A percentile compares a stretch with the other conserved stretches of the same genome.
Conservation (phyloP, 371 early-diverging fungal genomes). For the Mucor indicus region DNA sequence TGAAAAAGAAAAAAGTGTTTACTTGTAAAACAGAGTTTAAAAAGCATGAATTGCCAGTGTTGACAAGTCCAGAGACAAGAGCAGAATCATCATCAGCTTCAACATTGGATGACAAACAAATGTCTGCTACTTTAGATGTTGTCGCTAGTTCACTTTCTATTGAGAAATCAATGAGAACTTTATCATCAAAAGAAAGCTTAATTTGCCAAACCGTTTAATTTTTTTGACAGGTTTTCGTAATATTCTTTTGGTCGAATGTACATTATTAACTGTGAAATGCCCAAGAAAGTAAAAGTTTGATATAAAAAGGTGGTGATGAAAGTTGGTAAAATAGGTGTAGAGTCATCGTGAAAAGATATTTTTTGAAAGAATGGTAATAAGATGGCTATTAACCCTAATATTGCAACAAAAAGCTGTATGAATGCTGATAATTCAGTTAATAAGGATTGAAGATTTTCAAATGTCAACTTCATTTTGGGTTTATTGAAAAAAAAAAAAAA, state of each 20-base stretch:
- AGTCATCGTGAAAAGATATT: slow-evolving; percentile 10
- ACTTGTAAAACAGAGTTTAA: slow-evolving; percentile 87
- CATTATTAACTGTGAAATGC: slow-evolving; percentile 12
- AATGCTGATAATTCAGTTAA: slow-evolving; percentile 11
- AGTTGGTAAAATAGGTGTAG: slow-evolving; percentile 9
- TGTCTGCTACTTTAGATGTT: slow-evolving; percentile 5
- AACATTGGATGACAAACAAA: slow-evolving; percentile 13
- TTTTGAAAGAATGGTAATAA: slow-evolving; percentile 14
- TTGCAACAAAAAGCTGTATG: slow-evolving; percentile 9
- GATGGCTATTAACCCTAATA: slow-evolving; percentile 15
- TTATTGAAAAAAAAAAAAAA: not conserved
- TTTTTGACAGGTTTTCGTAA: slow-evolving; percentile 14
- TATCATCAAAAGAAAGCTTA: not conserved
- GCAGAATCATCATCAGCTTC: slow-evolving; percentile 11
- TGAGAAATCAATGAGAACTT: not conserved
- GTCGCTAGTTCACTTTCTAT: slow-evolving; percentile 16
- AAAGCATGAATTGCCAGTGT: slow-evolving; percentile 90
- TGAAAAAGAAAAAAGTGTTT: not conserved
- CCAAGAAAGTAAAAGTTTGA: slow-evolving; percentile 3
- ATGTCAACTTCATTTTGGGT: slow-evolving; percentile 13
- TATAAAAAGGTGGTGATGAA: slow-evolving; percentile 9
- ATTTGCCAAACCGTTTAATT: slow-evolving; percentile 10
- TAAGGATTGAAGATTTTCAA: slow-evolving; percentile 9
- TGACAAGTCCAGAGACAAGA: slow-evolving; percentile 64
- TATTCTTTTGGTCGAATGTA: slow-evolving; percentile 22